Conservation (phyloP, 768 basidiomycete genomes). For the Brasilioporus rufonigricans region DNA sequence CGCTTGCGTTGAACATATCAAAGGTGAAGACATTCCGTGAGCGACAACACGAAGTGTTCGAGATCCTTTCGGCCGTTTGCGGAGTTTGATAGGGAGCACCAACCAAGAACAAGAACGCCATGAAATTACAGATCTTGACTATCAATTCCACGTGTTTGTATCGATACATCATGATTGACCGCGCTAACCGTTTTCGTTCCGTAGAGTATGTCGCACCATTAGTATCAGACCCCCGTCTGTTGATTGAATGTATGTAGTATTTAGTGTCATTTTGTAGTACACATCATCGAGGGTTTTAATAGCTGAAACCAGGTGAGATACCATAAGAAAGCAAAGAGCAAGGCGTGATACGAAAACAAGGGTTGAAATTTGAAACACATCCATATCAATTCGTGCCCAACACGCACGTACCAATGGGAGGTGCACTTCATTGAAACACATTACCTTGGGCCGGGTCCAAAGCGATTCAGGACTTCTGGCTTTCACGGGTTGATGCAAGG, state of each 20-base stretch:
- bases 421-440: no score
- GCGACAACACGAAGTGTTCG: constrained; percentile 68
- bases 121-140: not conserved
- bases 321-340: no score
- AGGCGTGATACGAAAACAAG: no score
- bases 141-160: not conserved
- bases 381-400: no score
- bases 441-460: no score
- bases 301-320: no score
- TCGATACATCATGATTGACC: not conserved
- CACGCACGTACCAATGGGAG: no score
- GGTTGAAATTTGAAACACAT: no score
- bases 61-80: constrained; percentile 39
- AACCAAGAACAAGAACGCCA: no score
- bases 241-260: not conserved
- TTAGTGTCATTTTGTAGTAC: not conserved
- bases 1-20: constrained; percentile 68
- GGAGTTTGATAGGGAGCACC: constrained; percentile 6
- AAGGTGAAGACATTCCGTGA: constrained; percentile 69
- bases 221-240: not conserved
- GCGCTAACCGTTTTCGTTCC: not conserved
- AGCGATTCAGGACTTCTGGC: no score
- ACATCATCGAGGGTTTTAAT: not conserved
- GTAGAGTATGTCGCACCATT: not conserved
- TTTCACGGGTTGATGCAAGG: no score